Conservation (phyloP, 768 basidiomycete genomes). For the Filobasidium floriforme region DNA sequence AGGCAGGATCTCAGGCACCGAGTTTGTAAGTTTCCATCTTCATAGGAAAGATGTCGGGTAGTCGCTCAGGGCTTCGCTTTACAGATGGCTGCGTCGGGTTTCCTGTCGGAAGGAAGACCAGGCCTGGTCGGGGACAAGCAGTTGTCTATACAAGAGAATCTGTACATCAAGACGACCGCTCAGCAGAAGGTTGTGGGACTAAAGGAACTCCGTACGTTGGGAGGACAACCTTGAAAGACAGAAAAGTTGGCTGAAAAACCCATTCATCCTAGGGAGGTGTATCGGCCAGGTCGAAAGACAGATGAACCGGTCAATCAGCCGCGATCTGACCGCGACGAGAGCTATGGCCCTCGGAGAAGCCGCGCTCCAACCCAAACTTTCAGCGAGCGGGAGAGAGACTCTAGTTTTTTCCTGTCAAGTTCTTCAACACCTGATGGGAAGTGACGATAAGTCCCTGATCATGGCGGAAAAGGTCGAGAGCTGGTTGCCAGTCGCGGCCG, state of each 20-base stretch:
- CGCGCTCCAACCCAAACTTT: not conserved
- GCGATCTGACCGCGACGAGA: not conserved
- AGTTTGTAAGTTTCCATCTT: not conserved
- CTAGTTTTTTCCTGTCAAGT: slow-evolving; percentile 15
- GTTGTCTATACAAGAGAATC: not conserved
- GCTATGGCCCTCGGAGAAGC: not conserved
- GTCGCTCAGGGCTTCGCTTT: not conserved
- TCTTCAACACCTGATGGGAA: slow-evolving; percentile 10
- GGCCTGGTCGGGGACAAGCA: slow-evolving; percentile 5
- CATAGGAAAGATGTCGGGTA: not conserved
- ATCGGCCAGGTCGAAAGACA: not conserved
- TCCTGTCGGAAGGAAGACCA: not conserved
- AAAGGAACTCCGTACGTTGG: not conserved
- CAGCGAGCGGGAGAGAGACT: slow-evolving; percentile 7
- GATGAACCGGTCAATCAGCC: slow-evolving; percentile 7
- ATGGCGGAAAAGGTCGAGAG: slow-evolving; percentile 17
- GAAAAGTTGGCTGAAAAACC: not conserved
- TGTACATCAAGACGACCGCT: slow-evolving; percentile 1
- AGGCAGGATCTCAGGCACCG: not conserved
- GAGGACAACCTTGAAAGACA: no score
- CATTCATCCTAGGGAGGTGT: not conserved
- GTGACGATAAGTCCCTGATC: slow-evolving; percentile 14
- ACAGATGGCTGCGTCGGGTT: slow-evolving; percentile 2
- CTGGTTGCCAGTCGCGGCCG: slow-evolving; percentile 20
- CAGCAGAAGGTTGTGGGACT: not conserved